Conservation (phyloP, 176 grass and related monocot species). For the Oryza nivara region DNA sequence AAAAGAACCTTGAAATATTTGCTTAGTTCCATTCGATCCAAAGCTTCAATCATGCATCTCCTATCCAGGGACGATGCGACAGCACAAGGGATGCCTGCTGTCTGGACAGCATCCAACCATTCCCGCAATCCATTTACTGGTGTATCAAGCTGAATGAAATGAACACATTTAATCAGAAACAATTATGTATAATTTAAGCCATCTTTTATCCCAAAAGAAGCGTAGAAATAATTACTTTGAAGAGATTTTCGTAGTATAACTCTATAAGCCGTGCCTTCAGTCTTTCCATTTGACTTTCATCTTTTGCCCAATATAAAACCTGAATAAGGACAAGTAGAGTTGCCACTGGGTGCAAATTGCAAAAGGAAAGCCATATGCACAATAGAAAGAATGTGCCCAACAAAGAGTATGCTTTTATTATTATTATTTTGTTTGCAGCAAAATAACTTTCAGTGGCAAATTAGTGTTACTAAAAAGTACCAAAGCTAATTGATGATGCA, state of each 20-base stretch:
- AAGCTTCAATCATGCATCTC: conserved; percentile 79
- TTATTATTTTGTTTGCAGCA: neutral
- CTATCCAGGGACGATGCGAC: conserved; percentile 82
- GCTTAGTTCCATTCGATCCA: conserved; percentile 72
- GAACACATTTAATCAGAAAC: neutral
- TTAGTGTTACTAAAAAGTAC: neutral
- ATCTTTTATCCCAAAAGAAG: neutral
- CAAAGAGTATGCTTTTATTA: neutral
- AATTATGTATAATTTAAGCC: neutral
- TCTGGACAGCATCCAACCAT: conserved; percentile 86
- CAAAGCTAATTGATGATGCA: neutral
- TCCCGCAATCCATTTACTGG: conserved; percentile 86
- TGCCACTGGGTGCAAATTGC: neutral
- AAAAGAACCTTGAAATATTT: conserved; percentile 88
- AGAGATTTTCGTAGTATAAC: conserved; percentile 84
- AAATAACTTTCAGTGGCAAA: neutral
- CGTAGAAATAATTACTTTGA: conserved; percentile 55
- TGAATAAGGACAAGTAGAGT: conserved; percentile 36
- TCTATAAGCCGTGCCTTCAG: conserved; percentile 79
- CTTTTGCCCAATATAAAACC: conserved; percentile 85
- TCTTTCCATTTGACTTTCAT: conserved; percentile 78
- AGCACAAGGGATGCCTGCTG: conserved; percentile 89
- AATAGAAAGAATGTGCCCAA: neutral
- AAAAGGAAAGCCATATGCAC: neutral
- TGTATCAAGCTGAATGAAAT: conserved; percentile 65